phyloP scores from a whole-genome alignment of 192 early-diverging fungal species.

The Gonapodya sp. region DNA sequence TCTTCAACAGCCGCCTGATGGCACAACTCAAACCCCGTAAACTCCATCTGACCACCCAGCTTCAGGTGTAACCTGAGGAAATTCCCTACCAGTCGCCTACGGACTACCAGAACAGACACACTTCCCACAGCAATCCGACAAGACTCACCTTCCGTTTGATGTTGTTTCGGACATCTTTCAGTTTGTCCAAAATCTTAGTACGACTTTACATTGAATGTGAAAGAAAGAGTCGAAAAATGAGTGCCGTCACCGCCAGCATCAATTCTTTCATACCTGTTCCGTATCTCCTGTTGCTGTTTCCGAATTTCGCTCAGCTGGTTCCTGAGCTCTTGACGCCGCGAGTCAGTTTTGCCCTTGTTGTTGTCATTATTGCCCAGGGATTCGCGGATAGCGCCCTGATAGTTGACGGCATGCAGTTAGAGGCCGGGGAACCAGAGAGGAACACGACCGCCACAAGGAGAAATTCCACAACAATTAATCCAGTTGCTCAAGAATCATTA shows the following conservation, averaged over 20 bases:
- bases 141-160: slow-evolving; percentile 6
- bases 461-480: background rate
- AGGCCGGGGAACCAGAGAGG: background rate
- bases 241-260: background rate
- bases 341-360: background rate
- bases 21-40: too few relatives aligned
- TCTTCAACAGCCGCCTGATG: too few relatives aligned
- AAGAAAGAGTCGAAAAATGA: background rate
- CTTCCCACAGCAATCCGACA: too few relatives aligned
- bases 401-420: too few relatives aligned
- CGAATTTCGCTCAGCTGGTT: slow-evolving; percentile 2
- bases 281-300: background rate
- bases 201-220: background rate
- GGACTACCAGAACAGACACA: too few relatives aligned
- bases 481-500: background rate
- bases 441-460: background rate
- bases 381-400: slow-evolving; percentile 5
- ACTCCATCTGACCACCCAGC: too few relatives aligned
- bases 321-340: background rate
- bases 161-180: slow-evolving; percentile 7
- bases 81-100: too few relatives aligned
- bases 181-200: background rate
- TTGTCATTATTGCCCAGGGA: background rate
- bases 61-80: too few relatives aligned
- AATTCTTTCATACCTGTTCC: background rate